Percentiles rank a stretch among this genome's conserved stretches.
These are phyloP conservation scores for Fennellomyces sp. DNA, from an alignment of 371 early-diverging fungal genomes.

Conservation along the genomic window DNA sequence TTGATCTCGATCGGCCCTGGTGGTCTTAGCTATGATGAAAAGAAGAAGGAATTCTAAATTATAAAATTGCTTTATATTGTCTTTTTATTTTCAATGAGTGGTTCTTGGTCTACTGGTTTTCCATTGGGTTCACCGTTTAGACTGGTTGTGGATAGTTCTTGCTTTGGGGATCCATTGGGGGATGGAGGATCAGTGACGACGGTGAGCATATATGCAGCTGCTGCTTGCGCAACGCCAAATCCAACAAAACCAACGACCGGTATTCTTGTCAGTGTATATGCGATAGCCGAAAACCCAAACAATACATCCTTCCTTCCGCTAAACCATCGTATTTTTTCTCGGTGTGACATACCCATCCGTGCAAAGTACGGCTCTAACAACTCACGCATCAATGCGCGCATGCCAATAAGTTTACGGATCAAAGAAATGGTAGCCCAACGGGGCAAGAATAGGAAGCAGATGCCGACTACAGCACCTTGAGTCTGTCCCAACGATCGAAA, in stretches of 20 bases:
- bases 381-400: constrained; percentile 66
- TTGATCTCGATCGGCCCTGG: constrained; percentile 92
- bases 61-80: neutral
- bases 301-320: constrained; percentile 62
- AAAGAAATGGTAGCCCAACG: constrained; percentile 39
- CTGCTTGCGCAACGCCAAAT: constrained; percentile 62
- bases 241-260: constrained; percentile 59
- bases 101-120: neutral
- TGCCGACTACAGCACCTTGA: constrained; percentile 45
- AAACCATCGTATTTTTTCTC: constrained; percentile 62
- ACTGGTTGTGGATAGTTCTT: neutral
- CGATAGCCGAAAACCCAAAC: constrained; percentile 66
- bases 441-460: constrained; percentile 53
- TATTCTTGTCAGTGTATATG: constrained; percentile 53
- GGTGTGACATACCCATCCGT: constrained; percentile 54
- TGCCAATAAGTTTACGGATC: constrained; percentile 60
- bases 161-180: neutral
- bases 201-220: constrained; percentile 60
- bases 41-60: constrained; percentile 86
- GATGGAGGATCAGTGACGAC: constrained; percentile 55
- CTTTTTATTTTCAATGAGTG: neutral
- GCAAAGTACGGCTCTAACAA: constrained; percentile 69
- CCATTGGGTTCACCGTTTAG: neutral
- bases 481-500: constrained; percentile 48
- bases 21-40: constrained; percentile 89